phyloP scores from a whole-genome alignment of 2,329 filamentous ascomycete genomes.

The Chaetomiaceae sp. region DNA sequence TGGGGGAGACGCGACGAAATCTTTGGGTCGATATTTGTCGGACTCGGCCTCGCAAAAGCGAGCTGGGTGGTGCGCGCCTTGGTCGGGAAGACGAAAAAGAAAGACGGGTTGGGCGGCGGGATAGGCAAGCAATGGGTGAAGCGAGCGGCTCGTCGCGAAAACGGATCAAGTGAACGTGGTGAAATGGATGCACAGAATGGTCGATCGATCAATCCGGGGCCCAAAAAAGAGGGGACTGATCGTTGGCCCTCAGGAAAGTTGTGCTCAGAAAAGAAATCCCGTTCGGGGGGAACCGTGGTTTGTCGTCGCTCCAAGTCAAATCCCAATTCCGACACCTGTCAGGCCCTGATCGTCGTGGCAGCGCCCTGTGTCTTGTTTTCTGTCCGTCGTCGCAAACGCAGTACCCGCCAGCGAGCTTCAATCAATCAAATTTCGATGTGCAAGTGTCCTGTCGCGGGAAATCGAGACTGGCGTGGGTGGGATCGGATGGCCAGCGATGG shows the following conservation, averaged over 20 bases:
- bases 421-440: conserved; percentile 21
- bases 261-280: not conserved
- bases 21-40: not conserved
- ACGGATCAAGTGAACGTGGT: conserved; percentile 8
- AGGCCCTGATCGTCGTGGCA: not conserved
- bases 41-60: not conserved
- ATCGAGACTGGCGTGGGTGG: conserved; percentile 8
- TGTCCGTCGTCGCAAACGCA: conserved; percentile 20
- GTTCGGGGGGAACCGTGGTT: not conserved
- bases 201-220: not conserved
- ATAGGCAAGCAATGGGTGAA: too few relatives aligned
- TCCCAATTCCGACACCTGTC: not conserved
- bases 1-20: not conserved
- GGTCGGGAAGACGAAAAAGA: not conserved
- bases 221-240: not conserved
- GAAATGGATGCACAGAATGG: conserved; percentile 6
- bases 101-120: too few relatives aligned
- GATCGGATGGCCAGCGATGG: conserved; percentile 15
- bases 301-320: conserved; percentile 1
- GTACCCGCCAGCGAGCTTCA: conserved; percentile 26
- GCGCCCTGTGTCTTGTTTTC: not conserved
- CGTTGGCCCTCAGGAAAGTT: not conserved
- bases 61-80: not conserved
- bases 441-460: conserved; percentile 15
- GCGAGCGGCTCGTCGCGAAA: conserved; percentile 6